A percentile compares a stretch with the other conserved stretches of the same genome.
phyloP scores from a whole-genome alignment of 2,329 filamentous ascomycete species.

The Aspergillus novofumigatus region DNA sequence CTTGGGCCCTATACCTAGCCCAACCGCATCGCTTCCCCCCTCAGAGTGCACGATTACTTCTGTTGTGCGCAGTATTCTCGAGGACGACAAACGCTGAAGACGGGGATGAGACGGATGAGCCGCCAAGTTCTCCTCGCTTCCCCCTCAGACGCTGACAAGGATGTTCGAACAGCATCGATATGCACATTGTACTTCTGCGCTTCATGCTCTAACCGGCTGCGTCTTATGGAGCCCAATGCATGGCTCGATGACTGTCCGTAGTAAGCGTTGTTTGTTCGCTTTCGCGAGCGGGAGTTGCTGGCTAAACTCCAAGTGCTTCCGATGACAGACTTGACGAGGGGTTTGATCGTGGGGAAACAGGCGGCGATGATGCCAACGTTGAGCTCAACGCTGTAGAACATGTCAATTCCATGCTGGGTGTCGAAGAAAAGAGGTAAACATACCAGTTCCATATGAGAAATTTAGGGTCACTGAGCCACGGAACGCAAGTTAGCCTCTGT shows the following conservation, averaged over 20 bases:
- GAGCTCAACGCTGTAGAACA: conserved; percentile 34
- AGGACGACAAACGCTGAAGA: background rate
- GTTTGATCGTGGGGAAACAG: conserved; percentile 39
- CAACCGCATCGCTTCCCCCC: background rate
- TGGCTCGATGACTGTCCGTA: background rate
- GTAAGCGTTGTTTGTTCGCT: background rate
- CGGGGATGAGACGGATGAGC: background rate
- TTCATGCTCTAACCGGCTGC: background rate
- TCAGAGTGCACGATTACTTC: background rate
- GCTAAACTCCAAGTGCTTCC: conserved; percentile 9
- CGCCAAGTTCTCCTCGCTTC: background rate
- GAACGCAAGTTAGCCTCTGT: conserved; percentile 6
- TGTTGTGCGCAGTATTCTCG: background rate
- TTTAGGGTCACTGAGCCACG: background rate
- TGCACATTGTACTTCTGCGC: background rate
- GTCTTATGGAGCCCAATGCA: background rate
- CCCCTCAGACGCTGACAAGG: background rate
- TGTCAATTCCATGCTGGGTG: background rate
- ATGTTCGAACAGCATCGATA: background rate
- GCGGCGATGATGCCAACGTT: conserved; percentile 40
- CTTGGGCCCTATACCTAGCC: background rate
- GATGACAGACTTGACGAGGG: conserved; percentile 26
- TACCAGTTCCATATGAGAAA: conserved; percentile 20
- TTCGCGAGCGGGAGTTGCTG: conserved; percentile 4
- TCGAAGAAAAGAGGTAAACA: background rate